Conservation (phyloP, 192 early-diverging fungal genomes). For the Entomortierella beljakovae region DNA sequence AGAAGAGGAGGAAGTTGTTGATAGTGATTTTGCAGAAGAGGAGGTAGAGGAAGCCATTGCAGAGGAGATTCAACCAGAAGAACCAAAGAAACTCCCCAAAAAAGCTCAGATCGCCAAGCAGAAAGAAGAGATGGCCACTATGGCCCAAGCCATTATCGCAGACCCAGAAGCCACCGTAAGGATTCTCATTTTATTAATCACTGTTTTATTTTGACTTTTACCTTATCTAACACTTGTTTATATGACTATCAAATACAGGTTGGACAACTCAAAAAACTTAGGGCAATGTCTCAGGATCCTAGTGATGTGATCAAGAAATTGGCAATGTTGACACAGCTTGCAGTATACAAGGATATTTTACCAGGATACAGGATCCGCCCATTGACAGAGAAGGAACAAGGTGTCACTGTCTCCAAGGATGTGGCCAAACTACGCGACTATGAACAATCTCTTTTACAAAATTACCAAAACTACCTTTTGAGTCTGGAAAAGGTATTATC, state of each 20-base stretch:
- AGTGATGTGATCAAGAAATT: slow-evolving; percentile 78
- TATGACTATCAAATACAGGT: slow-evolving; percentile 51
- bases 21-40: slow-evolving; percentile 24
- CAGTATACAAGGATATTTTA: slow-evolving; percentile 95
- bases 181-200: neutral
- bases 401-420: slow-evolving; percentile 85
- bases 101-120: slow-evolving; percentile 69
- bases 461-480: slow-evolving; percentile 89
- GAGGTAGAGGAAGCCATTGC: slow-evolving; percentile 47
- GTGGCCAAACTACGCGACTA: slow-evolving; percentile 89
- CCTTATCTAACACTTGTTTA: neutral
- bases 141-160: slow-evolving; percentile 83
- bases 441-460: slow-evolving; percentile 83
- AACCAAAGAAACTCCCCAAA: slow-evolving; percentile 59
- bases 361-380: slow-evolving; percentile 95
- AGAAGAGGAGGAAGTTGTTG: slow-evolving; percentile 35
- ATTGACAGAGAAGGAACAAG: slow-evolving; percentile 85
- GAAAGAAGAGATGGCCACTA: slow-evolving; percentile 85
- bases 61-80: slow-evolving; percentile 44
- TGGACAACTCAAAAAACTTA: slow-evolving; percentile 75
- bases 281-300: slow-evolving; percentile 71
- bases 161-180: slow-evolving; percentile 81
- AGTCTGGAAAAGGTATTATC: slow-evolving; percentile 68
- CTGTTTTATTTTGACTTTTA: neutral
- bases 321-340: slow-evolving; percentile 87